Percentiles rank a stretch among this genome's conserved stretches.
Conservation (phyloP, 805 yeast species). For the Kuraishia floccosa region DNA sequence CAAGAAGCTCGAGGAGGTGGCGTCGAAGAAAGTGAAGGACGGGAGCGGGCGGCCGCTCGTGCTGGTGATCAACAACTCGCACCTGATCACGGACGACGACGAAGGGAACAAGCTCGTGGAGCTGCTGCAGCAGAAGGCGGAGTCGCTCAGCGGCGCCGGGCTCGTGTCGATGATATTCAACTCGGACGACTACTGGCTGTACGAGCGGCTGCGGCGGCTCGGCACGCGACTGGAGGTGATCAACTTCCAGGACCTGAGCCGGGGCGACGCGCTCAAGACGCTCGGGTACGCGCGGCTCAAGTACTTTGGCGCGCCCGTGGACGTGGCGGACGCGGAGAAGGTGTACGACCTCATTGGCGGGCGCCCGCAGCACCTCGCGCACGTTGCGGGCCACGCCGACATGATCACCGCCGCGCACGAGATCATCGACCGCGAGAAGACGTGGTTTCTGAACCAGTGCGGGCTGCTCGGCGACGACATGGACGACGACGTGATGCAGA, state of each 20-base stretch:
- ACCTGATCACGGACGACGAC: conserved; percentile 63
- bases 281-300: conserved; percentile 36
- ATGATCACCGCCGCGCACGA: conserved; percentile 52
- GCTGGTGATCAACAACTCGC: conserved; percentile 63
- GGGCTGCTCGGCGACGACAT: conserved; percentile 64
- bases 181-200: conserved; percentile 82
- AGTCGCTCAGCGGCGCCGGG: conserved; percentile 62
- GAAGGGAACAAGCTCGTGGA: conserved; percentile 65
- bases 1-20: conserved; percentile 62
- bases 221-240: conserved; percentile 70
- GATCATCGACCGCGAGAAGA: conserved; percentile 68
- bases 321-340: conserved; percentile 30
- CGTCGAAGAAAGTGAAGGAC: conserved; percentile 32
- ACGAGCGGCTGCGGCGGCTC: conserved; percentile 58
- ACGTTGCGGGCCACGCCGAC: conserved; percentile 50
- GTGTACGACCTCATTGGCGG: conserved; percentile 72
- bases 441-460: conserved; percentile 80
- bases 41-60: conserved; percentile 49
- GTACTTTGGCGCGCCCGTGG: conserved; percentile 25
- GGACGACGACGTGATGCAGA: conserved; percentile 88
- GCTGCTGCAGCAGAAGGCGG: conserved; percentile 76
- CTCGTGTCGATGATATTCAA: conserved; percentile 58
- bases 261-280: conserved; percentile 44
- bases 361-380: conserved; percentile 70
- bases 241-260: conserved; percentile 51